Evolutionary conservation across 208 protist species (phyloP), one percentile per base, ranked within the genome.

Genomic region (Lotmaria passim): DNA sequence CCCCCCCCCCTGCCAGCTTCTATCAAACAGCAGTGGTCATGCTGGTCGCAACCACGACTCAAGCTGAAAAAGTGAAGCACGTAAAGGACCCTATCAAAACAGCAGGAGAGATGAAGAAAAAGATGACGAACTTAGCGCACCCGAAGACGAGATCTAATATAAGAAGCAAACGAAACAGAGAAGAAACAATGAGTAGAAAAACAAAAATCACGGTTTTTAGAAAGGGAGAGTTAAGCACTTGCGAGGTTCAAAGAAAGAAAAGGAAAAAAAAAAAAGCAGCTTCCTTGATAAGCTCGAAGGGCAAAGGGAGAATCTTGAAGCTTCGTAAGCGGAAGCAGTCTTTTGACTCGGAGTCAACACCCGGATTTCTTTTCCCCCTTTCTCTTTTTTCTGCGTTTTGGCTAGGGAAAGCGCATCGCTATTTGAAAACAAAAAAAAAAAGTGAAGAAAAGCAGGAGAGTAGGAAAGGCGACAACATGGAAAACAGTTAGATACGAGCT

Each of bases 131-230:
- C n/a, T n/a, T n/a, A n/a, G n/a, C n/a, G n/a, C n/a, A n/a, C n/a
- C 24, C 11, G 17, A 7, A 52, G 17, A 52, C 21, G 19, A 28
- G 10, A 8, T 21, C 17, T 12, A 52, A 23, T 23, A 52, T 28
- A 52, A 28, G 7, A 28, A n/a, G 19, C 7, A 28, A 52, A 28
- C 10, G 7, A 34, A 15, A 17, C 7, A 55, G 50, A 55, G 15
- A 55, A 36, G 50, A 55, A 55, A 26, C 4, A 34, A 55, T 26
- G 50, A 52, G 47, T 21, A 52, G 24, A 52, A 52, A 52, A 21
- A 23, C 47, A 52, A 52, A 15, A 21, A 17, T n/a, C 14, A 17
- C 41, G 17, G 41, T 17, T 11, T 11, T 46, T 11, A 17, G 17
- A 17, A 46, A 52, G 19, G 24, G 47, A 15, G 7, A 28, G 24